phyloP scores from a whole-genome alignment of 495 filamentous ascomycete species.

The Tuber aestivum region DNA sequence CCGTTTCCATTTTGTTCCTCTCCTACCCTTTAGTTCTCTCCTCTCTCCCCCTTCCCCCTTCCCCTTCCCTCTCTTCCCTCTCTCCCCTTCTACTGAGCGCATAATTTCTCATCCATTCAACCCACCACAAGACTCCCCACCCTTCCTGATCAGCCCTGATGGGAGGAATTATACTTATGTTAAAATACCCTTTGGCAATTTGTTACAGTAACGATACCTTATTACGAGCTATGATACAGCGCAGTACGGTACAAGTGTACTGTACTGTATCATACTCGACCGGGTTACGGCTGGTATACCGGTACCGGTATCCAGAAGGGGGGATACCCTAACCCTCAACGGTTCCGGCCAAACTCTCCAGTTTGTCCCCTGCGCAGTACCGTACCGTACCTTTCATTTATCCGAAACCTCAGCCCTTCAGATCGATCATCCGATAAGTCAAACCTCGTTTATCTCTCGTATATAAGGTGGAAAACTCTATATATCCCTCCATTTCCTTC shows the following conservation, averaged over 20 bases:
- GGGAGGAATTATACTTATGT: neutral
- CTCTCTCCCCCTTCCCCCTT: neutral
- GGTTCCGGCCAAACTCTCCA: constrained; percentile 2
- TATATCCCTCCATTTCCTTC: neutral
- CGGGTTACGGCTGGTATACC: neutral
- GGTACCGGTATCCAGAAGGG: no score
- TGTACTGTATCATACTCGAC: neutral
- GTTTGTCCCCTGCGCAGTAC: constrained; percentile 19
- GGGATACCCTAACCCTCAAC: constrained; percentile 29
- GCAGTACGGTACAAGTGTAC: no score
- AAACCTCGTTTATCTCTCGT: constrained; percentile 8
- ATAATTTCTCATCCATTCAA: neutral
- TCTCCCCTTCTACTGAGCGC: neutral
- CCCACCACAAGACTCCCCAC: neutral
- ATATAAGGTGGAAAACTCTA: constrained; percentile 15
- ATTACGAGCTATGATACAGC: neutral
- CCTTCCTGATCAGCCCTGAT: neutral
- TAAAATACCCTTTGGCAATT: neutral
- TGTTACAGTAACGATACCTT: neutral
- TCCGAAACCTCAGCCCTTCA: constrained; percentile 17
- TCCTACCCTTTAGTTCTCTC: neutral
- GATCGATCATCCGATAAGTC: neutral
- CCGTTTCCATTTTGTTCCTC: neutral
- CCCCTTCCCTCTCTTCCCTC: neutral
- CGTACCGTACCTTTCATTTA: constrained; percentile 32